phyloP scores from a whole-genome alignment of 2,329 filamentous ascomycete genomes.

The Aaosphaeria pasadenensis region DNA sequence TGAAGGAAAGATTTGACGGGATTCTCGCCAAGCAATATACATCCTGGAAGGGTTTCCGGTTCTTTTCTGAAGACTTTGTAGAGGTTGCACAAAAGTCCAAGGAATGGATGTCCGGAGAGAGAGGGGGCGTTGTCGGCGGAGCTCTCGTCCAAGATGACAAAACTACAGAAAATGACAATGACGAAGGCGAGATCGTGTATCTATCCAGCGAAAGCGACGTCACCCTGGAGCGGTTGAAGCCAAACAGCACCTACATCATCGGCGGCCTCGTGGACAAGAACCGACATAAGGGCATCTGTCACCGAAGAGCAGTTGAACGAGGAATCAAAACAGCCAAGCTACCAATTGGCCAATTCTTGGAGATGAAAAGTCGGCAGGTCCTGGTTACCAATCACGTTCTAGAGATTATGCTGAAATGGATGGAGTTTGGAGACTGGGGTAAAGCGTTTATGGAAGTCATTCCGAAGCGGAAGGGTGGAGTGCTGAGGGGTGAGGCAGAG shows the following conservation, averaged over 20 bases:
- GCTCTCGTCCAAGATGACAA: constrained; percentile 40
- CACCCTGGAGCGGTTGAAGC: constrained; percentile 77
- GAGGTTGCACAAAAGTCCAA: constrained; percentile 64
- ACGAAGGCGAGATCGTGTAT: constrained; percentile 69
- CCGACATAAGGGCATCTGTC: constrained; percentile 90
- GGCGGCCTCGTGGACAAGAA: constrained; percentile 96
- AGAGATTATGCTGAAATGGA: constrained; percentile 93
- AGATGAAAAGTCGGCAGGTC: constrained; percentile 83
- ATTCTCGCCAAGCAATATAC: constrained; percentile 68
- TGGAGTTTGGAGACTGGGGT: constrained; percentile 89
- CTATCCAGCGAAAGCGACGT: constrained; percentile 88
- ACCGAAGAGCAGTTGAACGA: constrained; percentile 70
- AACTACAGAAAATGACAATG: constrained; percentile 10
- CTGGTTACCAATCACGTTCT: constrained; percentile 93
- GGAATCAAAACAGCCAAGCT: constrained; percentile 86
- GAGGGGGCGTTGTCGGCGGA: constrained; percentile 59
- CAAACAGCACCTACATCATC: constrained; percentile 87
- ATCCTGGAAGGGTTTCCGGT: constrained; percentile 75
- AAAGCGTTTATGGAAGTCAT: constrained; percentile 84
- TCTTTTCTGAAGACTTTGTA: constrained; percentile 72
- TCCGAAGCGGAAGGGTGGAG: constrained; percentile 83
- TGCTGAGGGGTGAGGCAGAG: constrained; percentile 48
- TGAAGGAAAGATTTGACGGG: constrained; percentile 78
- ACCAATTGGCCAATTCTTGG: constrained; percentile 92
- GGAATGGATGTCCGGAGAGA: constrained; percentile 61